Percentiles rank a stretch among this genome's conserved stretches.
Evolutionary conservation across 257 asterid species (phyloP).

Genomic region (Apocynum venetum): DNA sequence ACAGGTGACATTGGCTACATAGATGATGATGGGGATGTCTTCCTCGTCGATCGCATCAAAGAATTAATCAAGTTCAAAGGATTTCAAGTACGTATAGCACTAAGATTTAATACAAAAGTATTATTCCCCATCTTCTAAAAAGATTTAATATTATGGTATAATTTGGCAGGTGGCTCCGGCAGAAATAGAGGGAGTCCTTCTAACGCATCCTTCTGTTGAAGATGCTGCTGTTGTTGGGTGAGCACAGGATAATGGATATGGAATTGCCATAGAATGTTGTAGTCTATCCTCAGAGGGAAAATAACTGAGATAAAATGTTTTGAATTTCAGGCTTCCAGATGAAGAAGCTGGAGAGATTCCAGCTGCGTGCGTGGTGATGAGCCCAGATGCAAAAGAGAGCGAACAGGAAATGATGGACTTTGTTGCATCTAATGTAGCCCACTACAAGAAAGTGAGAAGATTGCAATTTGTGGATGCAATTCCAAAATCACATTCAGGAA

Average conservation of each 20-base stretch:
- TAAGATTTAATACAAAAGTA: not conserved
- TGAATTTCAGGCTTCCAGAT: slow-evolving; percentile 52
- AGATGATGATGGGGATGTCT: slow-evolving; percentile 77
- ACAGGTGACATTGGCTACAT: slow-evolving; percentile 94
- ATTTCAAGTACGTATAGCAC: slow-evolving; percentile 49
- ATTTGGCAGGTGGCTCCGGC: slow-evolving; percentile 93
- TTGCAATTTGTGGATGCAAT: slow-evolving; percentile 66
- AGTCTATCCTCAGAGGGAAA: not conserved
- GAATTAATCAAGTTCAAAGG: slow-evolving; percentile 91
- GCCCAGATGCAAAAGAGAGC: slow-evolving; percentile 46
- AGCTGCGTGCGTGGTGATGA: slow-evolving; percentile 76
- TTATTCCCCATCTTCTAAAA: no score
- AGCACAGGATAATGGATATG: not conserved
- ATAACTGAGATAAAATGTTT: not conserved
- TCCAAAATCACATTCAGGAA: slow-evolving; percentile 91
- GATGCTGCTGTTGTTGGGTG: slow-evolving; percentile 97
- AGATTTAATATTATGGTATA: not conserved
- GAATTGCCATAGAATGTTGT: not conserved
- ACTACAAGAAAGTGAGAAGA: slow-evolving; percentile 57
- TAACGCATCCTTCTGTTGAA: slow-evolving; percentile 73
- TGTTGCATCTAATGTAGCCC: slow-evolving; percentile 63
- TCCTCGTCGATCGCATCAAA: slow-evolving; percentile 84
- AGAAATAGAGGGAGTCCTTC: slow-evolving; percentile 90
- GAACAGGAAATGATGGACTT: slow-evolving; percentile 67
- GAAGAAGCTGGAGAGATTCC: slow-evolving; percentile 88